A percentile compares a stretch with the other conserved stretches of the same genome.
Conservation (phyloP, 257 asterid species). For the Catharanthus roseus region DNA sequence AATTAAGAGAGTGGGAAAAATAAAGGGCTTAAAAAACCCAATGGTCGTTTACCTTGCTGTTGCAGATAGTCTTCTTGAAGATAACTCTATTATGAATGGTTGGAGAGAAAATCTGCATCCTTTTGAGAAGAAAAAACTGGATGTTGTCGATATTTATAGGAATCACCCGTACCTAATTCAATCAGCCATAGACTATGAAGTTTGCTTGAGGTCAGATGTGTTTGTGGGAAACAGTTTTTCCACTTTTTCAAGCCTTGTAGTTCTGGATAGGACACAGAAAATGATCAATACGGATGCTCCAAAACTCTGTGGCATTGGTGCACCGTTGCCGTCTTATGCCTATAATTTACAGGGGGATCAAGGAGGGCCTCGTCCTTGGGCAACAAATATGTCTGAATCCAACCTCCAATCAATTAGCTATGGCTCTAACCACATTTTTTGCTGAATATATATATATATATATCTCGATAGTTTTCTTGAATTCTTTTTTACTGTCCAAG, state of each 20-base stretch:
- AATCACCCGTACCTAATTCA: conserved; percentile 66
- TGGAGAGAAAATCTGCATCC: conserved; percentile 76
- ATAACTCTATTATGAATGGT: conserved; percentile 49
- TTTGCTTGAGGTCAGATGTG: conserved; percentile 78
- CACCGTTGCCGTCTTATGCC: conserved; percentile 67
- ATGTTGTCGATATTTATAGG: conserved; percentile 53
- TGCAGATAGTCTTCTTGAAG: conserved; percentile 87
- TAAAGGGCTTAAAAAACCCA: conserved; percentile 51
- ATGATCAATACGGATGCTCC: conserved; percentile 38
- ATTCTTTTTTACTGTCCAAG: too few relatives aligned
- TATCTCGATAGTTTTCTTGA: neutral
- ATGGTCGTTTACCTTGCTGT: conserved; percentile 64
- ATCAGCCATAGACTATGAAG: conserved; percentile 91
- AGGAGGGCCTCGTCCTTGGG: conserved; percentile 62
- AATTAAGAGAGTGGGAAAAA: conserved; percentile 57
- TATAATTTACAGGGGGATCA: conserved; percentile 52
- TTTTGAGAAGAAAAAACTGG: conserved; percentile 69
- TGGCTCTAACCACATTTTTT: conserved; percentile 64
- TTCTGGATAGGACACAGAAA: conserved; percentile 77
- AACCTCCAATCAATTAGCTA: conserved; percentile 81
- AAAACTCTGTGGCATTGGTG: conserved; percentile 44
- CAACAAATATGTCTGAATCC: conserved; percentile 69
- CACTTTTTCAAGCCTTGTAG: conserved; percentile 87
- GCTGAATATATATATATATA: conserved; percentile 15
- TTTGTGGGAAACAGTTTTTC: conserved; percentile 90